A percentile compares a stretch with the other conserved stretches of the same genome.
These are phyloP conservation scores for Tephrocybe sp. DNA, from an alignment of 768 basidiomycete genomes.

Conservation along the genomic window DNA sequence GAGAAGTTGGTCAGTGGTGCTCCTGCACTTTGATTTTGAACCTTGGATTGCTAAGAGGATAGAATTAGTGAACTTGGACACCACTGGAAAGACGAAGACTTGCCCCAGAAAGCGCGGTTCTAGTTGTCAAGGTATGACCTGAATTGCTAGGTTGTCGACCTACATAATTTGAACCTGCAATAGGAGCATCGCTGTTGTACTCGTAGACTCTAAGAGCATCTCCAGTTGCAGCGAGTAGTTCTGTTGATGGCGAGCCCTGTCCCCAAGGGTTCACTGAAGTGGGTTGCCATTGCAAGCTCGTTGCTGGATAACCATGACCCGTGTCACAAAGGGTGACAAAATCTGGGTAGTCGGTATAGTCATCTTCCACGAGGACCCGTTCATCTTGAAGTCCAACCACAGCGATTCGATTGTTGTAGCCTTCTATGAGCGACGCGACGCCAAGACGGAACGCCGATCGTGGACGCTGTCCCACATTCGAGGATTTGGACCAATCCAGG, in stretches of 20 bases:
- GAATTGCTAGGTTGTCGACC: slow-evolving; percentile 58
- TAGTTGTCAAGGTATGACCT: slow-evolving; percentile 68
- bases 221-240: slow-evolving; percentile 90
- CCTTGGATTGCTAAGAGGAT: slow-evolving; percentile 75
- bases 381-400: slow-evolving; percentile 82
- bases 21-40: slow-evolving; percentile 77
- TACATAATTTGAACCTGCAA: slow-evolving; percentile 63
- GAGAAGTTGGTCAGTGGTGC: slow-evolving; percentile 97
- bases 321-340: slow-evolving; percentile 85
- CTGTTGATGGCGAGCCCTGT: slow-evolving; percentile 64
- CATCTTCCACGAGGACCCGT: slow-evolving; percentile 83
- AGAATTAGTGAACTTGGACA: slow-evolving; percentile 10
- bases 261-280: slow-evolving; percentile 65
- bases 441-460: slow-evolving; percentile 83
- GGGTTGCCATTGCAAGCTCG: slow-evolving; percentile 93
- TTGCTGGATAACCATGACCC: slow-evolving; percentile 90
- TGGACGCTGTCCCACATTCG: slow-evolving; percentile 72
- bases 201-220: slow-evolving; percentile 95
- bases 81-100: slow-evolving; percentile 27
- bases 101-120: slow-evolving; percentile 82
- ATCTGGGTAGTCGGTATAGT: slow-evolving; percentile 80
- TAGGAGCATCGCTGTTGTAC: slow-evolving; percentile 67
- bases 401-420: slow-evolving; percentile 80
- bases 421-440: slow-evolving; percentile 83
- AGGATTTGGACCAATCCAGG: slow-evolving; percentile 86